phyloP scores from a whole-genome alignment of 202 grass and related monocot genomes.

The Alloteropsis angusta region DNA sequence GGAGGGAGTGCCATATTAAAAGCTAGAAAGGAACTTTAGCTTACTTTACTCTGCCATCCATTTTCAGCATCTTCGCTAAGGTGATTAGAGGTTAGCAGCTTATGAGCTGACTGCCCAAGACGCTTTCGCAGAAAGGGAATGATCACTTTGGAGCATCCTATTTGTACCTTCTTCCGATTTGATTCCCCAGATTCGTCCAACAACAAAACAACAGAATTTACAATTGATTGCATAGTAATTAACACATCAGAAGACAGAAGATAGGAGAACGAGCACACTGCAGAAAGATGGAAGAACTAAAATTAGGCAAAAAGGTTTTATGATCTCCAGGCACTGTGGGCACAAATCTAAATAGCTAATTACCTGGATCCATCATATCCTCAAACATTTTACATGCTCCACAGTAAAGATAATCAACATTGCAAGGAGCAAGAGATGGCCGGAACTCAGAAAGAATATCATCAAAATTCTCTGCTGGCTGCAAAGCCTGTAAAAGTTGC shows the following conservation, averaged over 20 bases:
- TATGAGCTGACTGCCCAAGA: constrained; percentile 54
- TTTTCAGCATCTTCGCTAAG: constrained; percentile 47
- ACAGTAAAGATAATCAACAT: constrained; percentile 64
- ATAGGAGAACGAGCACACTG: constrained; percentile 62
- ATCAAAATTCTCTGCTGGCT: constrained; percentile 58
- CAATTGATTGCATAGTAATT: constrained; percentile 72
- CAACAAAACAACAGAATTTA: constrained; percentile 48
- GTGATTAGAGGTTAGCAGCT: constrained; percentile 60
- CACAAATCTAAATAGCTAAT: constrained; percentile 3
- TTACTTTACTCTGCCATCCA: constrained; percentile 64
- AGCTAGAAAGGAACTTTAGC: constrained; percentile 11
- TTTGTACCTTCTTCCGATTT: constrained; percentile 45
- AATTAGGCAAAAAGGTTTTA: constrained; percentile 20
- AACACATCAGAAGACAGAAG: constrained; percentile 58
- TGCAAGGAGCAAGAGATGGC: constrained; percentile 37
- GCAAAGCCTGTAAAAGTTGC: constrained; percentile 65
- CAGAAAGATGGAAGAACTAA: constrained; percentile 21
- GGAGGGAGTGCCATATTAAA: not conserved
- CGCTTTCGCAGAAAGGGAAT: constrained; percentile 61
- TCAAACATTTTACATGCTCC: constrained; percentile 67
- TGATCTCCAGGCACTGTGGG: not conserved
- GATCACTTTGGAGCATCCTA: constrained; percentile 45
- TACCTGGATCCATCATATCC: constrained; percentile 64
- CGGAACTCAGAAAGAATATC: constrained; percentile 46
- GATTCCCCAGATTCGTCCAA: constrained; percentile 42